These are phyloP conservation scores for Recurvomyces mirabilis DNA, from an alignment of 495 filamentous ascomycete genomes.

Conservation along the genomic window DNA sequence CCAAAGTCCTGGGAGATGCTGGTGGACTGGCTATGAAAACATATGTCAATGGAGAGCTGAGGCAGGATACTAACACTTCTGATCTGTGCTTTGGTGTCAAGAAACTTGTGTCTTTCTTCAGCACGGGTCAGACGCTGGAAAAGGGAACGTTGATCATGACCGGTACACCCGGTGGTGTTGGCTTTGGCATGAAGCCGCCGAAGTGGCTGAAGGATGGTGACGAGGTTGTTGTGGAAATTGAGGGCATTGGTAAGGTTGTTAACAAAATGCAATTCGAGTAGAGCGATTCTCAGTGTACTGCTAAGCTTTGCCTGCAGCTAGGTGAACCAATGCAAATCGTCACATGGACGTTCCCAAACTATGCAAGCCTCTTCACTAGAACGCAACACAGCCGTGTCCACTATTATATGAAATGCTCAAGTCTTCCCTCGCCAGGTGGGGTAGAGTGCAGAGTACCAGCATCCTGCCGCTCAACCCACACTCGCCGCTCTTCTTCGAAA, in stretches of 20 bases:
- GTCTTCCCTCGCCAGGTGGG: conserved; percentile 14
- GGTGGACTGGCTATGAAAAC: conserved; percentile 28
- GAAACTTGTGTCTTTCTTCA: conserved; percentile 26
- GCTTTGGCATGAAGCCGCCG: conserved; percentile 41
- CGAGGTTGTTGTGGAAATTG: conserved; percentile 48
- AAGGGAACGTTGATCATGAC: conserved; percentile 30
- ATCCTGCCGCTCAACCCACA: conserved; percentile 10
- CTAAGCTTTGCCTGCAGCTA: too few relatives aligned
- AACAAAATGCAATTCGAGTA: conserved; percentile 30
- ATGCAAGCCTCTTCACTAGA: neutral
- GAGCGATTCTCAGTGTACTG: neutral
- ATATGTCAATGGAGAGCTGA: conserved; percentile 33
- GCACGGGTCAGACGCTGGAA: conserved; percentile 23
- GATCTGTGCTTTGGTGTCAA: conserved; percentile 34
- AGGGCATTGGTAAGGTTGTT: conserved; percentile 30
- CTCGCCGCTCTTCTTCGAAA: conserved; percentile 13
- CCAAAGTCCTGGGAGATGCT: conserved; percentile 25
- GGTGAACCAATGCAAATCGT: too few relatives aligned
- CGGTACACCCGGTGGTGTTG: conserved; percentile 31
- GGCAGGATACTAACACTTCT: conserved; percentile 29
- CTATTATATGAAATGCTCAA: conserved; percentile 13
- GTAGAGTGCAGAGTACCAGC: conserved; percentile 9
- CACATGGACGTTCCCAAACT: neutral
- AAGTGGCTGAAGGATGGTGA: conserved; percentile 48
- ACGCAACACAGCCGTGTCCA: too few relatives aligned